Conservation (phyloP, 371 early-diverging fungal genomes). For the Apophysomyces variabilis region DNA sequence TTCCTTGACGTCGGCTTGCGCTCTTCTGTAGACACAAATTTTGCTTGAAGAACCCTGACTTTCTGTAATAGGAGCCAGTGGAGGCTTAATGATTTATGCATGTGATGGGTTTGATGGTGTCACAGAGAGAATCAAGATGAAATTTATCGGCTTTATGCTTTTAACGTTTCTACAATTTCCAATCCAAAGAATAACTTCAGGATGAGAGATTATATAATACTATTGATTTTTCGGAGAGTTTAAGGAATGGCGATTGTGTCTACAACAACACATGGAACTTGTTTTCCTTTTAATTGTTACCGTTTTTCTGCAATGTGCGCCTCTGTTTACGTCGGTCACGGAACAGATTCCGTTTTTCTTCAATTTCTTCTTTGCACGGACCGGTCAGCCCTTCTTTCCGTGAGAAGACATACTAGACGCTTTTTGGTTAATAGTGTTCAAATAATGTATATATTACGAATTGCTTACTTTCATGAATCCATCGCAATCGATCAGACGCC, state of each 20-base stretch:
- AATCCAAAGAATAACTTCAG: too few species aligned
- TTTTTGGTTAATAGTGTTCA: neutral
- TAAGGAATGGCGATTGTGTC: neutral
- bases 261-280: neutral
- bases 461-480: constrained; percentile 62
- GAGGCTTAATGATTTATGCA: too few species aligned
- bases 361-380: constrained; percentile 53
- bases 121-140: too few species aligned
- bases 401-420: constrained; percentile 35
- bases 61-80: too few species aligned
- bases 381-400: constrained; percentile 41
- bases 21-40: too few species aligned
- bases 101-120: too few species aligned
- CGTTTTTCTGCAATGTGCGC: constrained; percentile 15
- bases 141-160: too few species aligned
- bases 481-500: constrained; percentile 71
- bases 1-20: too few species aligned
- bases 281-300: neutral
- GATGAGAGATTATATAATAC: too few species aligned
- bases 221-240: neutral
- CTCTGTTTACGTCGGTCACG: constrained; percentile 33
- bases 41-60: too few species aligned
- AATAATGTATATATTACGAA: constrained; percentile 29
- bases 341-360: constrained; percentile 49
- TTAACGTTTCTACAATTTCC: too few species aligned